Base-by-base conservation (phyloP, 1,139 yeast species). In the Sugiyamaella japonica region DNA sequence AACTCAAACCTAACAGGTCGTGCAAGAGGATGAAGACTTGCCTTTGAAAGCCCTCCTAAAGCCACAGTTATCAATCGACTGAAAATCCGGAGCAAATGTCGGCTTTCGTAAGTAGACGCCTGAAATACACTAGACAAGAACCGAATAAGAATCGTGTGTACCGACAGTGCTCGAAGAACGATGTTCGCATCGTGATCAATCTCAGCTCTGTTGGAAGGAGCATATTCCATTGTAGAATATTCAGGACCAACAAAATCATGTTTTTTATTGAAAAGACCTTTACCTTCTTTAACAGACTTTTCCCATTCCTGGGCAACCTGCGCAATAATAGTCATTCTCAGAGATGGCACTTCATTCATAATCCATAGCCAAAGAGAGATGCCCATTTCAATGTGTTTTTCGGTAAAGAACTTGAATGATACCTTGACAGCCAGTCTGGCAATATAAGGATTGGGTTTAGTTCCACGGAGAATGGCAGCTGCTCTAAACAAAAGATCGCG, bases 11-110 rank as follows among this genome's bases (percentile, higher is more conserved):
- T 76, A 12, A 81, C 77, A 57, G 83, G 71, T 57, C 97, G 78
- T 0, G 97, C 83, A 67, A 82, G 82, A 15, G 97, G 96, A 70
- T 93, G 98, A 54, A 79, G 73, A 64, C 95, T 85, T 5, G 95
- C 97, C 49, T 68, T 63, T 8, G 71, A 66, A 53, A 74, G 60
- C 39, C 82, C 80, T 15, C 73, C 67, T 61, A 91, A 75, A 0
- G 95, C 90, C 36, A 79, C 73, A 39, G 78, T 73, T 20, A 83
- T 75, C 58, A 86, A 76, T 41, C 84, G 73, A 0, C 93, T 85
- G 66, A 89, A 88, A 56, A 87, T 71, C 60, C 83, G 85, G 61
- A 89, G 72, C 37, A 87, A 72, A 63, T 86, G 90, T 56, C 80
- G 82, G 71, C 93, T 85, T 66, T 86, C 89, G 64, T 82, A 83